Evolutionary conservation across 345 rosid species (phyloP), one percentile per base, ranked within the genome.

Genomic region (Lumnitzera racemosa): DNA sequence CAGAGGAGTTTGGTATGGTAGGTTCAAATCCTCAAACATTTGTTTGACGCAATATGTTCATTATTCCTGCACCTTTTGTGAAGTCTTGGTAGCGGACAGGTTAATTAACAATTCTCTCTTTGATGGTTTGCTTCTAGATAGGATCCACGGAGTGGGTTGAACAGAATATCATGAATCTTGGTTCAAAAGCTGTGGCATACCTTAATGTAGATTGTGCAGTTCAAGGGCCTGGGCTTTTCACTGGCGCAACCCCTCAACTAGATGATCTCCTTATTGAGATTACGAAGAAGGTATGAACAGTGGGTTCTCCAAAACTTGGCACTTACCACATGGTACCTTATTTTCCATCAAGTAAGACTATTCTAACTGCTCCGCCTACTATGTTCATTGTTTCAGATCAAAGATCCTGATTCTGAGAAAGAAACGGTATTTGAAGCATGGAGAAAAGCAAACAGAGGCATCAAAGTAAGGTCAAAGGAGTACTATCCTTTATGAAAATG

Each of bases 131-230:
- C 62, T 75, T 70, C 43, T 57, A 87, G 90, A 58, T 79, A 58
- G 97, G 99, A 65, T 94, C 99, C 53, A 90, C 97, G 1, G 99
- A 94, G 79, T 94, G 99, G 99, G 86, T 94, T 67, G 99, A 94
- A 70, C 90, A 84, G 63, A 94, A 94, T 73, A 71, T 90, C 52
- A 64, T 83, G 51, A 94, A 83, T 80, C 71, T 90, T 66, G 84
- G 92, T 58, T 85, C 88, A 54, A 90, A 81, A 80, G 95, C 89
- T 41, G 88, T 88, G 60, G 89, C 97, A 13, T 94, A 94, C 62
- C 86, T 94, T 59, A 94, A 94, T 58, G 96, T 94, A n/a, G 97
- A 90, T 74, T 90, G 99, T 58, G 99, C 99, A 0, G 99, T 88
- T 75, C 99, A 94, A 84, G 99, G 97, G 56, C 78, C 91, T 2